Evolutionary conservation across 202 grass and related monocot genomes (phyloP).

Genomic region (Carex arenaria): DNA sequence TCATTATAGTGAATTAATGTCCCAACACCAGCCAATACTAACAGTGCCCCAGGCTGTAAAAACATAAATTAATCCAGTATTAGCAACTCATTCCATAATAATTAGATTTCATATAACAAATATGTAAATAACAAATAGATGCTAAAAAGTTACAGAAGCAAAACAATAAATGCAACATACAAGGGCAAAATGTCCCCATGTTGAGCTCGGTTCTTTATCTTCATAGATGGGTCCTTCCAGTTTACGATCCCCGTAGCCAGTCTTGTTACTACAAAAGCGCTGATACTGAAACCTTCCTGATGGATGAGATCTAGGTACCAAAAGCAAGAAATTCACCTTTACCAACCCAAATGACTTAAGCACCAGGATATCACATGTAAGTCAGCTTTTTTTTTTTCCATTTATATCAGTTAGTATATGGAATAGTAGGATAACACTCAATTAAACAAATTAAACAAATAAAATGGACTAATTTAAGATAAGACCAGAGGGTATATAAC

Average conservation of each 20-base stretch:
- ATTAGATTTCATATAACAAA: neutral
- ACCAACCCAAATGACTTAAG: neutral
- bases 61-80: slow-evolving; percentile 23
- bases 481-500: neutral
- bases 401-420: neutral
- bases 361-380: neutral
- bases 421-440: neutral
- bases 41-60: slow-evolving; percentile 67
- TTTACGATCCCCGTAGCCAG: slow-evolving; percentile 14
- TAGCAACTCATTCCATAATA: slow-evolving; percentile 1
- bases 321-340: neutral
- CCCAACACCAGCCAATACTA: slow-evolving; percentile 59
- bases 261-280: slow-evolving; percentile 17
- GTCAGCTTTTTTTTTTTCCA: neutral
- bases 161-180: slow-evolving; percentile 16
- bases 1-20: slow-evolving; percentile 83
- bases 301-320: slow-evolving; percentile 17
- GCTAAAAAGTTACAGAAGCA: slow-evolving; percentile 6
- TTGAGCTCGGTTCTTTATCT: slow-evolving; percentile 4
- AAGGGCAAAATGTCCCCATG: slow-evolving; percentile 27
- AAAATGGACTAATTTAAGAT: neutral
- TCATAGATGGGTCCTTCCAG: slow-evolving; percentile 19
- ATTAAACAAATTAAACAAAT: neutral
- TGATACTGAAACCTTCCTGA: slow-evolving; percentile 18
- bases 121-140: neutral